Percentiles rank a stretch among this genome's conserved stretches.
Conservation (phyloP, 805 yeast genomes). For the Priceomyces fermenticarens region DNA sequence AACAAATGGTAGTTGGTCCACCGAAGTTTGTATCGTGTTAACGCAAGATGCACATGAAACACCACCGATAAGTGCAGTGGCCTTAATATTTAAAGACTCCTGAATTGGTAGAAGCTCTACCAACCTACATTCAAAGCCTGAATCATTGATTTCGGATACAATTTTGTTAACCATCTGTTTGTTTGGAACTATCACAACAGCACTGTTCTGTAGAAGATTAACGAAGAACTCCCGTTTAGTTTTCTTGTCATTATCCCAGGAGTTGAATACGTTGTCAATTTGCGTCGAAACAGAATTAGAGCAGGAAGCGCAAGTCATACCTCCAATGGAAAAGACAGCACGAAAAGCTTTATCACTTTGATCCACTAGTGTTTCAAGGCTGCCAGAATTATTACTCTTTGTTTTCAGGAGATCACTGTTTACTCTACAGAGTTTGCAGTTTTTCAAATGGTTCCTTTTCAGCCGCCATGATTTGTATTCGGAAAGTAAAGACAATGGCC, state of each 20-base stretch:
- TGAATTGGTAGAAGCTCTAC: slow-evolving; percentile 60
- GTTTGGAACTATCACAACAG: slow-evolving; percentile 51
- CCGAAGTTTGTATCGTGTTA: slow-evolving; percentile 49
- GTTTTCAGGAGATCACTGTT: slow-evolving; percentile 8
- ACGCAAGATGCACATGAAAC: slow-evolving; percentile 76
- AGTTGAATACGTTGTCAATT: slow-evolving; percentile 22
- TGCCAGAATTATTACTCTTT: slow-evolving; percentile 11
- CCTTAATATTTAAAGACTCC: slow-evolving; percentile 45
- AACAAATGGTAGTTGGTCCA: slow-evolving; percentile 48
- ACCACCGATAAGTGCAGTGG: slow-evolving; percentile 65
- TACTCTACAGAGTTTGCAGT: slow-evolving; percentile 42
- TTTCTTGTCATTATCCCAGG: slow-evolving; percentile 4
- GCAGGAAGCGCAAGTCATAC: slow-evolving; percentile 44
- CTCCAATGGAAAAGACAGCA: slow-evolving; percentile 53
- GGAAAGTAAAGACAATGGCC: slow-evolving; percentile 12
- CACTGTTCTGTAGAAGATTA: slow-evolving; percentile 51
- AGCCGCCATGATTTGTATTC: slow-evolving; percentile 14
- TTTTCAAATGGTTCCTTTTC: slow-evolving; percentile 33
- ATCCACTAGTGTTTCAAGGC: slow-evolving; percentile 25
- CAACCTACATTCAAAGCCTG: slow-evolving; percentile 46
- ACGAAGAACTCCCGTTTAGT: slow-evolving; percentile 34
- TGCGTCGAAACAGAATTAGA: slow-evolving; percentile 20
- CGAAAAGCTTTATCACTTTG: slow-evolving; percentile 26
- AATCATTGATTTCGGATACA: slow-evolving; percentile 22
- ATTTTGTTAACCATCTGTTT: slow-evolving; percentile 42